phyloP scores from a whole-genome alignment of 1,284 basidiomycete genomes.

The Cryptococcus neoformans region DNA sequence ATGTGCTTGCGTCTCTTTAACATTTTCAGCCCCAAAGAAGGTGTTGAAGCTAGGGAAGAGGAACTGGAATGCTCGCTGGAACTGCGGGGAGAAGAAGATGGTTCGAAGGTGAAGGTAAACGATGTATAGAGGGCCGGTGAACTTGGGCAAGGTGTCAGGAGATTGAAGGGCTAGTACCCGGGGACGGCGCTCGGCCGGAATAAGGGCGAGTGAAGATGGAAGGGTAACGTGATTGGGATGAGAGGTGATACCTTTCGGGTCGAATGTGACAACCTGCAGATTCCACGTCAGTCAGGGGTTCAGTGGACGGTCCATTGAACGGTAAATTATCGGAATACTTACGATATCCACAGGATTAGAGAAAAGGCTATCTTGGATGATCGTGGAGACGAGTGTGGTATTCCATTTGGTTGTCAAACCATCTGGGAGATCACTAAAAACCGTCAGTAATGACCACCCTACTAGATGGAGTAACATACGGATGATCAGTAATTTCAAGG shows the following conservation, averaged over 20 bases:
- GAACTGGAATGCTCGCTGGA: not conserved
- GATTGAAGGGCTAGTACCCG: conserved; percentile 62
- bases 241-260: conserved; percentile 70
- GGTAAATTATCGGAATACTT: not conserved
- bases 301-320: not conserved
- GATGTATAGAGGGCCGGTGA: conserved; percentile 36
- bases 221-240: conserved; percentile 89
- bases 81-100: not conserved
- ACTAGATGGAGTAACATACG: conserved; percentile 55
- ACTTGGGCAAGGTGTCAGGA: conserved; percentile 58
- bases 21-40: not conserved
- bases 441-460: not conserved
- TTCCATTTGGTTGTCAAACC: conserved; percentile 57
- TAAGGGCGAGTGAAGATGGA: conserved; percentile 53
- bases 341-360: conserved; percentile 10
- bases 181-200: conserved; percentile 12
- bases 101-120: conserved; percentile 28
- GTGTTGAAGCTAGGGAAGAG: not conserved
- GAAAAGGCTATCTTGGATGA: conserved; percentile 5
- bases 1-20: not conserved
- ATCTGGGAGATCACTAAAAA: conserved; percentile 70
- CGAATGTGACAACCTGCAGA: conserved; percentile 84
- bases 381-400: not conserved
- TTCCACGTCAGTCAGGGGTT: not conserved
- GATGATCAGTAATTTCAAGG: conserved; percentile 65